Base-by-base conservation (phyloP, 2,329 filamentous ascomycete species). In the Arthrobotrys entomopaga region DNA sequence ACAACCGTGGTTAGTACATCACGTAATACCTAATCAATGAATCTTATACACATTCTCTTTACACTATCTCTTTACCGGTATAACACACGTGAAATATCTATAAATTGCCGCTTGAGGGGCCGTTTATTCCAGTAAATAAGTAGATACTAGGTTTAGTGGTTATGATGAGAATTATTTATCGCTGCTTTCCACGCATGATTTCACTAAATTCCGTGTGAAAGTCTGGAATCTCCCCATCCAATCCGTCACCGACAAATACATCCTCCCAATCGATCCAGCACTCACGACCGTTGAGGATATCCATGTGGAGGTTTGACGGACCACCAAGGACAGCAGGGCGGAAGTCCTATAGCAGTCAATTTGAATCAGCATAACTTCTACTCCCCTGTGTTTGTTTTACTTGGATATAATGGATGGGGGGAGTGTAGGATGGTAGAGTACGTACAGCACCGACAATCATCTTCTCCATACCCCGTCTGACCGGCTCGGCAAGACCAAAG, bases 121-220 rank as follows among this genome's bases (percentile, higher is more conserved):
- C n/a, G n/a, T 40, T 40, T 40, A 40, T 13, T 40, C 13, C 34
- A 6, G 34, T 6, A 6, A 7, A 40, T 6, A 40, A 40, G 34
- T 7, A 7, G 34, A 6, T 13, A 40, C 34, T 13, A 13, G 6
- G 11, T 5, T 13, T 13, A 13, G 6, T 46, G 11, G 1, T 46
- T 4, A 46, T 46, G 11, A 1, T n/a, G 29, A 34, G 29, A 34
- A 7, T 2, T 34, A 64, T 78, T 65, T 78, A 79, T 77, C 78
- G 77, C n/a, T 79, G 85, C 88, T 97, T 96, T 86, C 89, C 91
- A 82, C 96, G 84, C 86, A 92, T 92, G 40, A 75, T 69, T 82
- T 88, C 87, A 88, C 97, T 94, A 88, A 97, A 93, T 87, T 98
- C 94, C 67, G 92, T 90, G 79, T 97, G 93, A 83, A 97, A 89